Conservation (phyloP, 179 eudicot species). For the Sideroxylon spinosum region DNA sequence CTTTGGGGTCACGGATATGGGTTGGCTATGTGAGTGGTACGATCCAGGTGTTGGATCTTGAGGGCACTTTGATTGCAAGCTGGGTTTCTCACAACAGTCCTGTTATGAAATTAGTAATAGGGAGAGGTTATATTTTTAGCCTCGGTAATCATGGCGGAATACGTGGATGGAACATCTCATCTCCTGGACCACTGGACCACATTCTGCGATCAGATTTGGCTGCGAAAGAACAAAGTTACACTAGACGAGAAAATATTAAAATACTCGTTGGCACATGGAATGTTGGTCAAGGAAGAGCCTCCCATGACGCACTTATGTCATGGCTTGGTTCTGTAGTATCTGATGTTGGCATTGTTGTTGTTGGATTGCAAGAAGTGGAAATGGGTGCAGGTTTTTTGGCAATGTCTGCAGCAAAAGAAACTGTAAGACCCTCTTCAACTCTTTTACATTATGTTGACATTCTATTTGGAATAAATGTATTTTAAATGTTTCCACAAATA, state of each 20-base stretch:
- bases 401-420: constrained; percentile 98
- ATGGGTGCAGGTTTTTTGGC: constrained; percentile 99
- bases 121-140: constrained; percentile 65
- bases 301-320: constrained; percentile 63
- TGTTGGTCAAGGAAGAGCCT: constrained; percentile 93
- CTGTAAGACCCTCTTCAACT: constrained; percentile 46
- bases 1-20: constrained; percentile 77
- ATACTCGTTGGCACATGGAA: constrained; percentile 93
- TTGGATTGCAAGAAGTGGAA: constrained; percentile 98
- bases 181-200: constrained; percentile 83
- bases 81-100: constrained; percentile 96
- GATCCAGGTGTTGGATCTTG: constrained; percentile 75
- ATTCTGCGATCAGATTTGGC: constrained; percentile 61
- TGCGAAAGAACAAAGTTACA: constrained; percentile 56
- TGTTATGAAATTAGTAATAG: constrained; percentile 69
- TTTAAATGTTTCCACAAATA: neutral
- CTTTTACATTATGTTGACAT: neutral
- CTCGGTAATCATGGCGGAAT: constrained; percentile 97
- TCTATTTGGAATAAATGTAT: neutral
- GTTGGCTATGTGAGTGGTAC: constrained; percentile 91
- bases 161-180: constrained; percentile 88
- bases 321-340: constrained; percentile 75
- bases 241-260: constrained; percentile 60
- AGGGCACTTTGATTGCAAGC: constrained; percentile 68
- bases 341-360: constrained; percentile 84